Conservation (phyloP, 2,329 filamentous ascomycete species). For the Trichoderma hamatum region DNA sequence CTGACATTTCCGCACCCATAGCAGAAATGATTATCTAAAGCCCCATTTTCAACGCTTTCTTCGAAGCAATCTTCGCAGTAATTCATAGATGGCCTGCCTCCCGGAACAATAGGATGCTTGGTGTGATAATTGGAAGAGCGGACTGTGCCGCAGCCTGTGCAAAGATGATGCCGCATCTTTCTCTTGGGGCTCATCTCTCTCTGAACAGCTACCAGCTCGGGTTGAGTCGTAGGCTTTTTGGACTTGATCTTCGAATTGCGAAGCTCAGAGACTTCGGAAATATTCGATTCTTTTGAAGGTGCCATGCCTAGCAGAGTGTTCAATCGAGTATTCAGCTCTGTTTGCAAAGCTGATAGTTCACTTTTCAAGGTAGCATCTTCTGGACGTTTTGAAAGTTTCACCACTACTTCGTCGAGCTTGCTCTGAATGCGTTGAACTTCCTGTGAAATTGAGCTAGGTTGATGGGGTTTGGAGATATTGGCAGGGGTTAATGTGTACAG, state of each 20-base stretch:
- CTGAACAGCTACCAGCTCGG: neutral
- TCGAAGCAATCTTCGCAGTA: slow-evolving; percentile 43
- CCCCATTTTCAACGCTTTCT: slow-evolving; percentile 31
- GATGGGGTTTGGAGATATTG: neutral
- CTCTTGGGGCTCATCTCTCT: slow-evolving; percentile 32
- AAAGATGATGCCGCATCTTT: slow-evolving; percentile 38
- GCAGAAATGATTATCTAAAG: slow-evolving; percentile 46
- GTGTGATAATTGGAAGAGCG: slow-evolving; percentile 43
- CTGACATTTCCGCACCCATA: slow-evolving; percentile 37
- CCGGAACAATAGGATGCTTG: slow-evolving; percentile 37
- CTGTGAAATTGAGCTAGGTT: slow-evolving; percentile 19
- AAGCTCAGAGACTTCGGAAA: neutral
- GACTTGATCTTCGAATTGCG: neutral
- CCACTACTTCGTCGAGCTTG: slow-evolving; percentile 35
- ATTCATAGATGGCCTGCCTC: slow-evolving; percentile 37
- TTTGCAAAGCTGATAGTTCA: slow-evolving; percentile 36
- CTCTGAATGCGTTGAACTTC: slow-evolving; percentile 37
- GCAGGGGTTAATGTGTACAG: neutral
- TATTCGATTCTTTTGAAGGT: neutral
- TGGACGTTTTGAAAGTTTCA: slow-evolving; percentile 34
- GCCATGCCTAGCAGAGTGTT: slow-evolving; percentile 29
- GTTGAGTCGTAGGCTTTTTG: neutral
- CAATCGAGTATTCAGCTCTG: slow-evolving; percentile 37
- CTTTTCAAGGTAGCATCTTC: slow-evolving; percentile 32
- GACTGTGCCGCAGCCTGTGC: slow-evolving; percentile 42